A percentile compares a stretch with the other conserved stretches of the same genome.
Conservation (phyloP, 352 stramenopile genomes). For the Poterioochromonas sp. region DNA sequence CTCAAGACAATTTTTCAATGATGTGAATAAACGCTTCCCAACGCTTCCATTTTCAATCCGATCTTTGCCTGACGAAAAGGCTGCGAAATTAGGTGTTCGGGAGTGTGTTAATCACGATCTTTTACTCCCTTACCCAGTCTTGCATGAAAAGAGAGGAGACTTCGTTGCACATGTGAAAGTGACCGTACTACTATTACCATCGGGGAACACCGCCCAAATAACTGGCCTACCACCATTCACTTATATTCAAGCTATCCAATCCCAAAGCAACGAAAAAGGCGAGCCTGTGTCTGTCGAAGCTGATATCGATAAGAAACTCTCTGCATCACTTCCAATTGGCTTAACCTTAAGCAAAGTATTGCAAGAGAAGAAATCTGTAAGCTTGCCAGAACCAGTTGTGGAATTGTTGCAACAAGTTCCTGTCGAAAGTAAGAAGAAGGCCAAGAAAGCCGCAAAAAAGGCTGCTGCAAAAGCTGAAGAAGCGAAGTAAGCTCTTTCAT, state of each 20-base stretch:
- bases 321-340: background rate
- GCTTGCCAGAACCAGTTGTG: background rate
- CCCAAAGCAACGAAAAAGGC: background rate
- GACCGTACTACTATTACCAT: slow-evolving; percentile 92
- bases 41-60: slow-evolving; percentile 96
- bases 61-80: slow-evolving; percentile 47
- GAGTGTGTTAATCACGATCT: slow-evolving; percentile 97
- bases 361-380: background rate
- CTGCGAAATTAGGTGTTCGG: slow-evolving; percentile 75
- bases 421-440: slow-evolving; percentile 12
- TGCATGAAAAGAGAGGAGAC: slow-evolving; percentile 85
- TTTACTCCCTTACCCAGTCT: slow-evolving; percentile 90
- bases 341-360: background rate
- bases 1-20: slow-evolving; percentile 79
- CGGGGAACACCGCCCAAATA: slow-evolving; percentile 80
- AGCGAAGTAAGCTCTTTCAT: no score
- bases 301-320: background rate
- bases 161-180: slow-evolving; percentile 98
- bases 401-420: background rate
- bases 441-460: background rate
- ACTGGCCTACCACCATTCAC: slow-evolving; percentile 64
- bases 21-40: slow-evolving; percentile 96
- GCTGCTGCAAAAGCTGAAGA: no score
- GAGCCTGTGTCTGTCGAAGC: background rate
- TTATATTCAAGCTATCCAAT: background rate